Base-by-base conservation (phyloP, 2,329 filamentous ascomycete species). In the Fusarium tuaranense region DNA sequence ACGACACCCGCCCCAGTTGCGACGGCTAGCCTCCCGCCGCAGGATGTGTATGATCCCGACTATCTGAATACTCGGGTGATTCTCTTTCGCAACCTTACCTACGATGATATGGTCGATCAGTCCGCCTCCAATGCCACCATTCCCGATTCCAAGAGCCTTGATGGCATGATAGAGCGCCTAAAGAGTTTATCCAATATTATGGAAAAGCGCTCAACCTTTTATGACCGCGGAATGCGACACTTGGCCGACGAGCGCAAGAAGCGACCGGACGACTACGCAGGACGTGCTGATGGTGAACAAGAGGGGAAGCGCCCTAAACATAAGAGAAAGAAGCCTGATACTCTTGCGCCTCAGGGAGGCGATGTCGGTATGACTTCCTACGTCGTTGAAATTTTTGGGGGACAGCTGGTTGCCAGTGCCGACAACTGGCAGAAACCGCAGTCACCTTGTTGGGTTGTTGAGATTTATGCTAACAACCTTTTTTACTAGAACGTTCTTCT, bases 311-410 rank as follows among this genome's bases (percentile, higher is more conserved):
- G 90, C 80, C 84, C 87, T 27, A 95, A 95, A 82, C 88, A 93
- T 74, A 95, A 94, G 87, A 95, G 94, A 86, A 92, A 93, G 81
- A 95, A 95, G 84, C 93, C 89, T 9, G 91, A 92, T 68, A 86
- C 82, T 64, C 84, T 89, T 36, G 86, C 86, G 68, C 87, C 90
- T 10, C 90, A 93, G 71, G 82, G 77, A 34, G 77, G 76, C 53
- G 79, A 77, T 53, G 70, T 74, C 58, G 81, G 82, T 84, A 79
- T 64, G 81, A 32, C 53, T 51, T 48, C 59, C 22, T 55, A 41
- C 38, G 48, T 39, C 32, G 34, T 38, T 55, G 10, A 34, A 27
- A 30, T n/a, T 38, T 36, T 44, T 41, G 38, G 38, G 65, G 12
- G 36, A 48, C 30, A 63, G 14, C 36, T 18, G 13, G 20, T 51